Base-by-base conservation (phyloP, 495 filamentous ascomycete species). In the Patellaria atrata region DNA sequence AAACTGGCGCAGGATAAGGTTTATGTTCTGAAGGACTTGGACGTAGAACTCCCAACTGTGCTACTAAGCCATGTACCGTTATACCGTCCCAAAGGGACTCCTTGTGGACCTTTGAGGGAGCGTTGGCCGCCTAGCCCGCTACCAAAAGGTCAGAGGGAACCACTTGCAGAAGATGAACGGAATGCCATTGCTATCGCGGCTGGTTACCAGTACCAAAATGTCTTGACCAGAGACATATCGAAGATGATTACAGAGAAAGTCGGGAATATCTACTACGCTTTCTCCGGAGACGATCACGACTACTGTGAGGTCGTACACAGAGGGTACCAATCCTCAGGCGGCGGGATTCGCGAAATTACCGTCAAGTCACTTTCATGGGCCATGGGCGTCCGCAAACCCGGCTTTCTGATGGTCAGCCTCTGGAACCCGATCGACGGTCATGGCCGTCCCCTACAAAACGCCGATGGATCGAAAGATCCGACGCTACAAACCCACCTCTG, bases 191-290 rank as follows among this genome's bases (percentile, higher is more conserved):
- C 59, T 6, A 68, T 96, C 15, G 59, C 62, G 1, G 60, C 61
- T 3, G 91, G 91, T 12, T 93, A 91, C 55, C 91, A 96, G 52
- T 99, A 99, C 54, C 87, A 94, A 53, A 99, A 96, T 50, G 91
- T 94, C 5, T 69, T 96, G 16, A 72, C 68, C 10, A 68, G 70
- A 23, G 59, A 71, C 4, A 70, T 93, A 36, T 87, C 86, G 3
- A 63, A 71, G 11, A 68, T 73, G 21, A 51, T 52, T 37, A 50
- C 46, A 2, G 35, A 44, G 29, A 50, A 42, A 14, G 30, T 52
- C 19, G 46, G 83, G 13, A 74, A 83, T 30, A 73, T 93, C 12
- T 56, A 64, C 5, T 75, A 85, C 33, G 76, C 82, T 25, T 96
- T 94, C 52, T 92, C 84, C 1, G 91, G 91, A 1, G 91, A 99